Base-by-base conservation (phyloP, 495 filamentous ascomycete species). In the Collariella sp. region DNA sequence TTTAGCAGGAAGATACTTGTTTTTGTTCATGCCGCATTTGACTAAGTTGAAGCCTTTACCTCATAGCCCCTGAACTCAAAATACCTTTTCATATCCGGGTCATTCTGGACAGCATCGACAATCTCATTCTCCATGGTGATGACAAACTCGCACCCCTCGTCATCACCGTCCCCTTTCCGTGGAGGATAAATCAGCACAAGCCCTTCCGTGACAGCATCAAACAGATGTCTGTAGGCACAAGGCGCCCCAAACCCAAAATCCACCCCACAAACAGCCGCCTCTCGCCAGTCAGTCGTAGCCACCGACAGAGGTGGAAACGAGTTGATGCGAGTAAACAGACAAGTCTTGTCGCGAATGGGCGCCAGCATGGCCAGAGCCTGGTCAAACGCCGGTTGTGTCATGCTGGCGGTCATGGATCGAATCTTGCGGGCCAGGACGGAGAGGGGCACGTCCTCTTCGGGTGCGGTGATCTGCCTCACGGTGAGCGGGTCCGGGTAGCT, bases 61-160 rank as follows among this genome's bases (percentile, higher is more conserved):
- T 57, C 55, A 20, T 47, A 47, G 9, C 72, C 72, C 46, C 70
- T 64, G 51, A 70, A 76, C 45, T 76, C 73, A 51, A 76, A 74
- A 40, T 62, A 76, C 46, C 56, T 44, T 1, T 41, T 62, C 63
- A 65, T 69, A 40, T 73, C 71, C 4, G 61, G 52, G 60, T 78
- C 74, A 9, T 64, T 59, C 15, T 72, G 56, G 12, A 78, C 52
- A 7, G 24, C 46, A 19, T 68, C 48, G 16, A 62, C 62, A 24
- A 71, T 46, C 12, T 63, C 53, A 48, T 60, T 68, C 59, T 76
- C 75, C 42, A 71, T 69, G 0, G 64, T 44, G 39, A 78, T 64
- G 24, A 66, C 58, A 54, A 78, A 67, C 59, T 75, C 74, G 16
- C 57, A 65, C 1, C 75, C 75, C 45, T 78, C 71, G 47, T 76